Conservation (phyloP, 352 stramenopile species). For the Elongisporangium prolatum region DNA sequence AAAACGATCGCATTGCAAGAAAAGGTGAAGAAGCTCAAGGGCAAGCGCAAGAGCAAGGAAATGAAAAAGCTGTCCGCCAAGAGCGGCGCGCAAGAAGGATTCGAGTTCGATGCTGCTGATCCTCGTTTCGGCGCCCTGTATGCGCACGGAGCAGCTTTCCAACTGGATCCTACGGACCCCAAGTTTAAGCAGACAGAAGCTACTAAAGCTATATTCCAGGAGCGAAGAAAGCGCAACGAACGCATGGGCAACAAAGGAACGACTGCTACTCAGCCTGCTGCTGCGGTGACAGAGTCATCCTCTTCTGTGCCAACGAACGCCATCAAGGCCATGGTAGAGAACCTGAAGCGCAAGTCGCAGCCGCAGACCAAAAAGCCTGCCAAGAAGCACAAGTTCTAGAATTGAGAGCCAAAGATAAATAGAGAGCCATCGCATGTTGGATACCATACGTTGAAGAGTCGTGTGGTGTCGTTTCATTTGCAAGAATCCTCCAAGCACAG, state of each 20-base stretch:
- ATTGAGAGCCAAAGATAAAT: not conserved
- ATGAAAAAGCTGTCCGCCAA: slow-evolving; percentile 60
- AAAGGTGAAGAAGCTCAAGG: slow-evolving; percentile 71
- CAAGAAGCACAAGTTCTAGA: slow-evolving; percentile 30
- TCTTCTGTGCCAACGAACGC: slow-evolving; percentile 27
- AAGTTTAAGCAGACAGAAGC: slow-evolving; percentile 84
- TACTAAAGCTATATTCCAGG: slow-evolving; percentile 73
- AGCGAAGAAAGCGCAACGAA: slow-evolving; percentile 67
- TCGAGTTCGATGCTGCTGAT: slow-evolving; percentile 71
- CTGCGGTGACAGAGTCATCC: not conserved
- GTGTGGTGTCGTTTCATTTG: not conserved
- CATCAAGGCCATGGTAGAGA: slow-evolving; percentile 72
- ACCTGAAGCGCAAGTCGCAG: slow-evolving; percentile 76
- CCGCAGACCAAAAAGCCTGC: slow-evolving; percentile 23
- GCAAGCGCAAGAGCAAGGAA: slow-evolving; percentile 76
- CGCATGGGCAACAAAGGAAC: slow-evolving; percentile 8
- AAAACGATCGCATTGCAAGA: slow-evolving; percentile 73
- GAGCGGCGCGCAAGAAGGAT: slow-evolving; percentile 64
- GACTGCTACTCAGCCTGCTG: not conserved
- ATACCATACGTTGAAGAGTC: not conserved
- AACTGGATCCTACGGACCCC: slow-evolving; percentile 77
- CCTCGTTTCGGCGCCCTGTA: slow-evolving; percentile 75
- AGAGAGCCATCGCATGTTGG: not conserved
- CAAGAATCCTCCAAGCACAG: not conserved
- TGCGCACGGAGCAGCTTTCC: slow-evolving; percentile 69